Conservation (phyloP, 2,329 filamentous ascomycete genomes). For the Curvularia sp. region DNA sequence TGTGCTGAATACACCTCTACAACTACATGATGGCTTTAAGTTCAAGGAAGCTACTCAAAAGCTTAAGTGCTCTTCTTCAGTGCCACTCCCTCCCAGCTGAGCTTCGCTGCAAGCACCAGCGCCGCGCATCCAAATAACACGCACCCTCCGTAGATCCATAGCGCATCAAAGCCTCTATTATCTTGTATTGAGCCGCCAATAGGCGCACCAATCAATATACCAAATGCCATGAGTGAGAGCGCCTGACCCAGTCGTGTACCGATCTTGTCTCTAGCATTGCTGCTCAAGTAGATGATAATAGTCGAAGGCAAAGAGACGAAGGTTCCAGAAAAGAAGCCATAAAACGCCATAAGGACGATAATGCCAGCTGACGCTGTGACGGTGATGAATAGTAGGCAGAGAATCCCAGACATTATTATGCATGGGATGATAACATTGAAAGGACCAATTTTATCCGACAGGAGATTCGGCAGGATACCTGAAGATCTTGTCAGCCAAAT, state of each 20-base stretch:
- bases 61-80: neutral
- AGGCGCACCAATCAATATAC: slow-evolving; percentile 63
- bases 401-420: slow-evolving; percentile 50
- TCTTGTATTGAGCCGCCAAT: slow-evolving; percentile 63
- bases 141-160: slow-evolving; percentile 56
- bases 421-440: slow-evolving; percentile 58
- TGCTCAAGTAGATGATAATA: slow-evolving; percentile 54
- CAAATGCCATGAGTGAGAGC: slow-evolving; percentile 60
- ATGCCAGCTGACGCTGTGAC: slow-evolving; percentile 47
- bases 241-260: slow-evolving; percentile 63
- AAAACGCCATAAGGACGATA: slow-evolving; percentile 54
- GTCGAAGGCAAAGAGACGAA: slow-evolving; percentile 57
- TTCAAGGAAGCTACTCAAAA: too few species aligned
- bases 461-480: slow-evolving; percentile 1
- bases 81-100: neutral
- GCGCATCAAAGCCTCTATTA: slow-evolving; percentile 51
- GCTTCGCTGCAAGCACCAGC: slow-evolving; percentile 3
- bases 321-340: slow-evolving; percentile 59
- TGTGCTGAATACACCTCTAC: too few species aligned
- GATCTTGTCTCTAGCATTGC: slow-evolving; percentile 54
- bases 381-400: slow-evolving; percentile 53
- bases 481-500: neutral
- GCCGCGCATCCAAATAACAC: slow-evolving; percentile 34
- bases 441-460: slow-evolving; percentile 52
- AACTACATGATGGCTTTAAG: too few species aligned